Conservation (phyloP, 108 stramenopile species). For the Pelagomonas calceolata region DNA sequence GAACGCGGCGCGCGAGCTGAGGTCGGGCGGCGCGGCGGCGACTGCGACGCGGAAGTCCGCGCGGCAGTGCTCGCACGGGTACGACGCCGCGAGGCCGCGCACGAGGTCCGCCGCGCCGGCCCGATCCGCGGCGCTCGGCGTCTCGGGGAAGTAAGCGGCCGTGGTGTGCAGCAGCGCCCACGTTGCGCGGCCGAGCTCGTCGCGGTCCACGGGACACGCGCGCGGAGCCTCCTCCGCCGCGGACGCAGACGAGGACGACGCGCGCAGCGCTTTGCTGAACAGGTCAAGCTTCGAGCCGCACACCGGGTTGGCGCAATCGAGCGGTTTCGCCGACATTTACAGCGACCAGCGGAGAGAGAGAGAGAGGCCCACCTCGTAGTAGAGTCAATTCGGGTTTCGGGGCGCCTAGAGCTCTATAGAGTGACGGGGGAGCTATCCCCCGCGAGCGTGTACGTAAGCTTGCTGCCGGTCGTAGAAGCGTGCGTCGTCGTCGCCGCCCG, state of each 20-base stretch:
- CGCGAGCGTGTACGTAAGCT: too few species aligned
- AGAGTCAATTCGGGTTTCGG: too few species aligned
- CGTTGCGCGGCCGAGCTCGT: conserved; percentile 11
- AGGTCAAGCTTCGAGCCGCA: conserved; percentile 9
- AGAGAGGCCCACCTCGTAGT: too few species aligned
- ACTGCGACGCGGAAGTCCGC: conserved; percentile 28
- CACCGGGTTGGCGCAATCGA: conserved; percentile 13
- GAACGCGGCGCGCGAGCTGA: conserved; percentile 17
- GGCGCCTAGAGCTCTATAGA: too few species aligned
- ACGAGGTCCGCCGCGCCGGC: conserved; percentile 22
- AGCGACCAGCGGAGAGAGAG: too few species aligned
- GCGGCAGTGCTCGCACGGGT: conserved; percentile 43
- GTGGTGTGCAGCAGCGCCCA: conserved; percentile 36
- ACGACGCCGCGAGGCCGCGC: conserved; percentile 24
- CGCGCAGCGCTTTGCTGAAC: neutral
- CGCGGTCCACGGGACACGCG: conserved; percentile 15
- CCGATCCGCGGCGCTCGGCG: conserved; percentile 24
- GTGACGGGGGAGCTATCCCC: too few species aligned
- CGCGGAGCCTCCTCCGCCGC: neutral
- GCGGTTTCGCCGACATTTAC: too few species aligned
- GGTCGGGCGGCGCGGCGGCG: conserved; percentile 27
- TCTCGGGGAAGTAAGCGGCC: conserved; percentile 45
- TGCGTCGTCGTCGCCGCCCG: too few species aligned
- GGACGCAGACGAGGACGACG: neutral
- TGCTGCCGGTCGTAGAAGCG: too few species aligned